Percentiles rank a stretch among this genome's conserved stretches.
phyloP scores from a whole-genome alignment of 805 yeast species.

The Zygosaccharomyces bailii region DNA sequence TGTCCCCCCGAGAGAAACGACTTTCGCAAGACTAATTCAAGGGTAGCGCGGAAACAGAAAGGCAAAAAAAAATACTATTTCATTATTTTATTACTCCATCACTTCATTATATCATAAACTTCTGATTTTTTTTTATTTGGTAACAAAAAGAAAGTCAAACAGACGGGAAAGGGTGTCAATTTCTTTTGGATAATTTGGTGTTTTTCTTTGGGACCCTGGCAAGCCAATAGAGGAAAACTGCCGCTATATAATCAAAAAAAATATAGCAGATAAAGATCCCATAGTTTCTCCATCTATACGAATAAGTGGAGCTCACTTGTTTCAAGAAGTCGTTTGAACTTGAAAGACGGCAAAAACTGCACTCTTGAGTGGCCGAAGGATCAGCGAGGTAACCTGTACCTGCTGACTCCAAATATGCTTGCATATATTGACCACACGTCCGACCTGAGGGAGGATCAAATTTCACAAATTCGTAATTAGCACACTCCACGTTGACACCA shows the following conservation, averaged over 20 bases:
- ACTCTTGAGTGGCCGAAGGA: slow-evolving; percentile 46
- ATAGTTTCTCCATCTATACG: slow-evolving; percentile 54
- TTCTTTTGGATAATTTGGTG: slow-evolving; percentile 14
- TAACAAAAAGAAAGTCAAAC: neutral
- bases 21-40: too few species aligned
- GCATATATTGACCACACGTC: slow-evolving; percentile 57
- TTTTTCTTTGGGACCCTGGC: slow-evolving; percentile 69
- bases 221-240: slow-evolving; percentile 54
- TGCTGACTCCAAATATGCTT: slow-evolving; percentile 30
- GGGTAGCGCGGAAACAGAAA: too few species aligned
- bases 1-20: too few species aligned
- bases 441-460: slow-evolving; percentile 52
- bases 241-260: slow-evolving; percentile 42
- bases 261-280: slow-evolving; percentile 56
- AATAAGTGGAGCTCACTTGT: slow-evolving; percentile 40
- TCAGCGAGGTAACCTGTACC: slow-evolving; percentile 49
- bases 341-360: slow-evolving; percentile 55
- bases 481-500: slow-evolving; percentile 45
- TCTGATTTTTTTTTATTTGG: neutral
- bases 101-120: too few species aligned
- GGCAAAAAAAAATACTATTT: neutral
- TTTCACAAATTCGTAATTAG: slow-evolving; percentile 44
- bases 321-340: slow-evolving; percentile 57
- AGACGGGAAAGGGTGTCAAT: neutral
- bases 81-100: too few species aligned